A percentile compares a stretch with the other conserved stretches of the same genome.
These are phyloP conservation scores for Eimeria necatrix DNA, from an alignment of 169 alveolate species.

Conservation along the genomic window DNA sequence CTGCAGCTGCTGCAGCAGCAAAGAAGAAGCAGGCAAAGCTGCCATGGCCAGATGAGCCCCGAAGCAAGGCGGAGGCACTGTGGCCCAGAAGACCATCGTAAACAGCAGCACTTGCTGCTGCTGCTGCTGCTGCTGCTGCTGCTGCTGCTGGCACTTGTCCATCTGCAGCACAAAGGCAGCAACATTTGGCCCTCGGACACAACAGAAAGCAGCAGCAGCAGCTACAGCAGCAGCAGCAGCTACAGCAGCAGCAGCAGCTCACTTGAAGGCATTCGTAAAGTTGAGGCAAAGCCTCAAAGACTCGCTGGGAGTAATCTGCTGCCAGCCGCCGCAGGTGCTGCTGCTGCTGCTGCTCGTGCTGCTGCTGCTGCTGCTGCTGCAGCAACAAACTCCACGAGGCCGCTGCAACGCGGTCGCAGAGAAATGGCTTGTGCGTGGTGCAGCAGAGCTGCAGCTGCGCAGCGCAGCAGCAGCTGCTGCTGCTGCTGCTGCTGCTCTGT, in stretches of 20 bases:
- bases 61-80: slow-evolving; percentile 34
- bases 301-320: background rate
- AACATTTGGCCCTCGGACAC: no score
- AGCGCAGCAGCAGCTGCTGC: slow-evolving; percentile 1
- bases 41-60: slow-evolving; percentile 29
- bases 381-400: background rate
- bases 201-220: no score
- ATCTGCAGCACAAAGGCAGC: background rate
- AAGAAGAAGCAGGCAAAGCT: slow-evolving; percentile 35
- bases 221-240: background rate
- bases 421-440: background rate
- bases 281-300: slow-evolving; percentile 20
- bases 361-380: slow-evolving; percentile 34
- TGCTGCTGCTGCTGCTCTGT: background rate
- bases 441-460: slow-evolving; percentile 47
- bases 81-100: slow-evolving; percentile 17
- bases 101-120: slow-evolving; percentile 66
- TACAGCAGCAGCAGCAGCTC: background rate
- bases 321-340: slow-evolving; percentile 30
- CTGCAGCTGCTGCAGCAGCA: slow-evolving; percentile 44
- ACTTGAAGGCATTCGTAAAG: background rate
- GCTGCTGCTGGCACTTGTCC: slow-evolving; percentile 30
- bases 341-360: slow-evolving; percentile 32
- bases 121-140: slow-evolving; percentile 40
- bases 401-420: slow-evolving; percentile 10